Base-by-base conservation (phyloP, 306 rosid species). In the Gynostemma pentaphyllum region DNA sequence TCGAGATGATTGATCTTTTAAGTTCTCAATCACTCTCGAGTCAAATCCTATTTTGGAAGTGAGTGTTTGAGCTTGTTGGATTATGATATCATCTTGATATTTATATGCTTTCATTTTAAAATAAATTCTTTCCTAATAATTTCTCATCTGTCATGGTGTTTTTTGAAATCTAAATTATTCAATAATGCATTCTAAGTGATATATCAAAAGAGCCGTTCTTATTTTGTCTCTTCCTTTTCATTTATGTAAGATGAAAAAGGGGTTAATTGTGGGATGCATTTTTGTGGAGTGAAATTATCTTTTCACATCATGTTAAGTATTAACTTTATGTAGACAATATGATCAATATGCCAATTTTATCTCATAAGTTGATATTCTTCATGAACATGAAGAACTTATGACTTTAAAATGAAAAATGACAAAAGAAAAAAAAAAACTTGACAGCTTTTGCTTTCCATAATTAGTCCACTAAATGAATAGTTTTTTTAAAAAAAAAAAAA, bases 381-480 rank as follows among this genome's bases (percentile, higher is more conserved):
- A 39, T 37, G 65, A 60, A 60, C 47, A 37, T 61, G 66, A 61
- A 60, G 66, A 60, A 61, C 49, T 61, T 61, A 61, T 61, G 66
- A n/a, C 18, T 60, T 60, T 60, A 39, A 45, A 60, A 39, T 39
- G 44, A 5, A 0, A 39, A 39, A 39, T 21, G 27, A 57, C 42
- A 18, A 18, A 56, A 56, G 5, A 56, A 27, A 1, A n/a, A 15
- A 50, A 10, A 5, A 5, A 60, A 37, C 21, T 29, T 46, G 47
- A 22, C 48, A 60, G 12, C 64, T 70, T 70, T 73, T 45, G 53
- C 76, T 81, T 78, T 85, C 48, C 59, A 65, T 69, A 56, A 62
- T 65, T 62, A 76, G 72, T 74, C 79, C 77, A 78, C 76, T 73
- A 45, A 46, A 14, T 68, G 39, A 68, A 68, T 78, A 79, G 50